A percentile compares a stretch with the other conserved stretches of the same genome.
Conservation (phyloP, 345 rosid species). For the Aurinia saxatilis region DNA sequence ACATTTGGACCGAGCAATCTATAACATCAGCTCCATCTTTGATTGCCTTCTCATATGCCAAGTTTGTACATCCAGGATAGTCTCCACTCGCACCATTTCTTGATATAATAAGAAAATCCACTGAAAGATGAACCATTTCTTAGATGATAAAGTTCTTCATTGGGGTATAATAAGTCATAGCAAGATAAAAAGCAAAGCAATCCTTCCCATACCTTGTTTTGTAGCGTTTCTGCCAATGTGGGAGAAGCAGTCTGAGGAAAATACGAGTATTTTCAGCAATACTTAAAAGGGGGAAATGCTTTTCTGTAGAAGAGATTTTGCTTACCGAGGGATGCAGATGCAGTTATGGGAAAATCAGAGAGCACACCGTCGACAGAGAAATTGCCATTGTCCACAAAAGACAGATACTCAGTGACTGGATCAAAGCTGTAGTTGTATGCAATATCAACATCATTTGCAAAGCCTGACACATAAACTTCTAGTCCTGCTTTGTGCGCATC, state of each 20-base stretch:
- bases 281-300: not conserved
- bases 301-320: not conserved
- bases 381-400: slow-evolving; percentile 60
- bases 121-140: slow-evolving; percentile 32
- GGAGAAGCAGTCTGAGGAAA: slow-evolving; percentile 65
- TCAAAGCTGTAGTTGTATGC: slow-evolving; percentile 77
- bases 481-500: slow-evolving; percentile 88
- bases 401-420: slow-evolving; percentile 65
- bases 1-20: slow-evolving; percentile 87
- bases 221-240: slow-evolving; percentile 48
- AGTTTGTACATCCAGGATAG: slow-evolving; percentile 77
- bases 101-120: slow-evolving; percentile 46
- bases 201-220: slow-evolving; percentile 42
- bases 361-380: slow-evolving; percentile 92
- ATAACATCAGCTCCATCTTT: slow-evolving; percentile 62
- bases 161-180: not conserved
- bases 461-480: slow-evolving; percentile 67
- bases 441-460: slow-evolving; percentile 57
- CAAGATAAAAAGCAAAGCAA: not conserved
- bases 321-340: slow-evolving; percentile 62
- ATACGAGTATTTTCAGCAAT: not conserved
- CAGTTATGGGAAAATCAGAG: slow-evolving; percentile 82
- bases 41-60: slow-evolving; percentile 67
- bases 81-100: slow-evolving; percentile 91
- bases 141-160: not conserved